Base-by-base conservation (phyloP, 164 flowering plant species). In the Tetracentron sinense region DNA sequence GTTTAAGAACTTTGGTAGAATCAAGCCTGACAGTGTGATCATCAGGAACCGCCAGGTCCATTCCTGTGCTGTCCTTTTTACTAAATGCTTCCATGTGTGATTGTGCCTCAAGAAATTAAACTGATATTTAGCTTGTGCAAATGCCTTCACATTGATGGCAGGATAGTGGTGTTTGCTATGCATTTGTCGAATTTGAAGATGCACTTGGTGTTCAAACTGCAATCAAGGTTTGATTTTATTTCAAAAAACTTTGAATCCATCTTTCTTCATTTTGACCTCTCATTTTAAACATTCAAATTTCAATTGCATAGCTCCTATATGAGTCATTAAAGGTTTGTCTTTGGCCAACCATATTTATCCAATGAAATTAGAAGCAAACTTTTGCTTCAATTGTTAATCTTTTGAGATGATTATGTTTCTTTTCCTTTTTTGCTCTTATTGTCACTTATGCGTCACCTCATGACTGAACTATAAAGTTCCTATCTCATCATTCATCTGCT, bases 181-280 rank as follows among this genome's bases (percentile, higher is more conserved):
- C 97, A 25, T 93, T 93, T 77, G 87, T 93, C 50, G 98, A 93
- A 75, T 93, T 84, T 69, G 96, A 87, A 82, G 97, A 93, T 59
- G 69, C 77, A 25, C 7, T 70, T 60, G 81, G 85, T 28, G 97
- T 82, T 56, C 91, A 82, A 42, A 90, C 82, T 76, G 97, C 98
- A 49, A 69, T 93, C 62, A 76, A 89, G 94, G 98, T 90, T 31
- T 63, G 78, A 46, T 33, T 54, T 50, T 47, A 26, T 20, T 17
- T 31, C 14, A 29, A 21, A 4, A 21, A 23, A 5, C 29, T 25
- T 11, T 58, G 17, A n/a, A n/a, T 20, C 27, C 8, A 22, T 61
- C n/a, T 56, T 35, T n/a, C n/a, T 2, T 29, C n/a, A 17, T 29
- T 58, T 15, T 60, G n/a, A 47, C 28, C 26, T 4, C 8, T 20